Evolutionary conservation across 768 basidiomycete species (phyloP), one percentile per base, ranked within the genome.

Genomic region (Xerocomellus intermedius): DNA sequence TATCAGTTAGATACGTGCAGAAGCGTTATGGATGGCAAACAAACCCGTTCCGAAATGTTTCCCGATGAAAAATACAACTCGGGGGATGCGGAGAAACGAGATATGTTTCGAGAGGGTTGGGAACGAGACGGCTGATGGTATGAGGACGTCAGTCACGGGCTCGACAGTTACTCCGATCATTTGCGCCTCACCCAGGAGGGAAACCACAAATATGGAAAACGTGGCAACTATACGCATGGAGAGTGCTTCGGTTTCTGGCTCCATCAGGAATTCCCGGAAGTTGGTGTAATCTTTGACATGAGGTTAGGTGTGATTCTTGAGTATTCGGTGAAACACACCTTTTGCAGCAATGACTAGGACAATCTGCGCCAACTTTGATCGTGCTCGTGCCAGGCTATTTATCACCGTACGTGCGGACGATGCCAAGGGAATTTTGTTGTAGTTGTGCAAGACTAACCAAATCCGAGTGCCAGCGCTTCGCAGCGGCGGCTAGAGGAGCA

Each of bases 21-120:
- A 6, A 16, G 30, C 3, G 36, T 14, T n/a, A 2, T 33, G 22
- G 38, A 48, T 28, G 7, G n/a, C 4, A 37, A 48, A 52, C 61
- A 2, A 13, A 82, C 85, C 83, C 14, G 91, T 92, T 35, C 91
- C 91, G 61, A 92, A 91, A 66, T 93, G 91, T 63, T 91, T 93
- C 37, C 87, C 89, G n/a, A 90, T 75, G 69, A 93, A 92, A 67
- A 93, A 92, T 17, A 86, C 63, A 16, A 88, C 73, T 22, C 78
- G 78, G 2, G 88, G 89, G 60, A 90, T 84, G 49, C 78, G 78
- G 21, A 91, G 62, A 53, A 75, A 76, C 7, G 76, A 74, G 14
- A 78, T 63, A 2, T 76, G 76, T 54, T 79, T 82, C 0, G 89
- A 87, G 24, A 89, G 53, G 1, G 82, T 73, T 0, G 91, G 90